Conservation (phyloP, 495 filamentous ascomycete genomes). For the Penicillium chermesinum region DNA sequence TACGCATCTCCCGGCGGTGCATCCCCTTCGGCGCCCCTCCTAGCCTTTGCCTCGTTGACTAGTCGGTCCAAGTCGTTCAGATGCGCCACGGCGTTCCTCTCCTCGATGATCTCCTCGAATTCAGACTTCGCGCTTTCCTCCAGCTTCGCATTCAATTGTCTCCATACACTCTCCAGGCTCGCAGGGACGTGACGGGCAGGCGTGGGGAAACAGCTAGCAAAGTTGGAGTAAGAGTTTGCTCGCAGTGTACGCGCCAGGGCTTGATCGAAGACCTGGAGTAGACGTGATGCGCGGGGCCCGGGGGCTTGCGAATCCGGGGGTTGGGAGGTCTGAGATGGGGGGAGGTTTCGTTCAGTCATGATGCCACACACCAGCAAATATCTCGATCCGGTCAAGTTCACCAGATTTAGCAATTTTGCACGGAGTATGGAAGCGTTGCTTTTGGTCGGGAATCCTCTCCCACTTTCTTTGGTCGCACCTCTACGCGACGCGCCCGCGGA, state of each 20-base stretch:
- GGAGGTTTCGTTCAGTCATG: conserved; percentile 16
- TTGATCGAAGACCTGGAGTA: conserved; percentile 64
- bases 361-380: no score
- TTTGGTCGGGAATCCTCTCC: not conserved
- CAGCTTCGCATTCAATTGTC: conserved; percentile 62
- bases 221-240: conserved; percentile 71
- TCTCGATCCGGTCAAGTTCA: not conserved
- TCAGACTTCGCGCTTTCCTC: conserved; percentile 58
- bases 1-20: conserved; percentile 30
- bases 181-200: conserved; percentile 65
- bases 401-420: not conserved
- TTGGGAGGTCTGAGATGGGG: conserved; percentile 33
- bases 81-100: conserved; percentile 63
- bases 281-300: conserved; percentile 67
- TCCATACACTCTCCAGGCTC: conserved; percentile 61
- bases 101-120: conserved; percentile 70
- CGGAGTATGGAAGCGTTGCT: not conserved
- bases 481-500: not conserved
- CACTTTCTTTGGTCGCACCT: not conserved
- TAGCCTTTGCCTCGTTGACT: conserved; percentile 59
- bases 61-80: conserved; percentile 81
- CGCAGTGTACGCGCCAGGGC: conserved; percentile 66
- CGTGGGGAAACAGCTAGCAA: conserved; percentile 84
- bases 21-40: conserved; percentile 42
- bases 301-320: conserved; percentile 58